A percentile compares a stretch with the other conserved stretches of the same genome.
Conservation (phyloP, 148 eudicot species). For the Polygonum maritimum region DNA sequence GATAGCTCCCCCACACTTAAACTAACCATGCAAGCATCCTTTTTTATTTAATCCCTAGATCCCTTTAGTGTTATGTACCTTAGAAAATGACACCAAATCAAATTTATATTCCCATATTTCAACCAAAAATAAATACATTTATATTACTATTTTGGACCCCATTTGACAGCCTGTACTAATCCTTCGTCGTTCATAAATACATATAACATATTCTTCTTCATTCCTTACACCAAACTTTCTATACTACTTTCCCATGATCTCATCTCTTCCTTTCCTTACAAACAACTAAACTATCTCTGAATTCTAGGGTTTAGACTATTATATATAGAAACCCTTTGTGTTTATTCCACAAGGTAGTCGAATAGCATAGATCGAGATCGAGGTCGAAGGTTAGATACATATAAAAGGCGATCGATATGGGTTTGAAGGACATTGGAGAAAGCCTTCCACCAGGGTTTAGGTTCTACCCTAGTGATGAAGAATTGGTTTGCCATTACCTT, state of each 20-base stretch:
- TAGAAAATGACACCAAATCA: conserved; percentile 21
- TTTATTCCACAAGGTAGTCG: neutral
- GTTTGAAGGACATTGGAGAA: conserved; percentile 71
- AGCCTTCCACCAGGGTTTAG: conserved; percentile 92
- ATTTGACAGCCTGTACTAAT: conserved; percentile 11
- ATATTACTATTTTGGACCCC: conserved; percentile 7
- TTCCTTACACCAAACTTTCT: neutral
- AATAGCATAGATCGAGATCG: neutral
- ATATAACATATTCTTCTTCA: neutral
- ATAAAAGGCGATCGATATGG: conserved; percentile 29
- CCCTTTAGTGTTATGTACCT: neutral
- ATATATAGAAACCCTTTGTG: neutral
- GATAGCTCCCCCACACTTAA: conserved; percentile 36
- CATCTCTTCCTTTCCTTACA: neutral
- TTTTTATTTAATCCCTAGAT: neutral
- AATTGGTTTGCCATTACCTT: conserved; percentile 82
- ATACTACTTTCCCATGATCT: neutral
- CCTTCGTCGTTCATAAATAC: neutral
- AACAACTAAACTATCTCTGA: neutral
- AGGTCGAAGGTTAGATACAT: neutral
- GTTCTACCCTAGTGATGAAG: conserved; percentile 87
- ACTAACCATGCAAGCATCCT: conserved; percentile 49
- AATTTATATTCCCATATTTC: neutral
- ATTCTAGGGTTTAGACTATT: conserved; percentile 7
- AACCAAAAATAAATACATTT: no score